These are phyloP conservation scores for Begonia loranthoides DNA, from an alignment of 306 rosid species.

Conservation along the genomic window DNA sequence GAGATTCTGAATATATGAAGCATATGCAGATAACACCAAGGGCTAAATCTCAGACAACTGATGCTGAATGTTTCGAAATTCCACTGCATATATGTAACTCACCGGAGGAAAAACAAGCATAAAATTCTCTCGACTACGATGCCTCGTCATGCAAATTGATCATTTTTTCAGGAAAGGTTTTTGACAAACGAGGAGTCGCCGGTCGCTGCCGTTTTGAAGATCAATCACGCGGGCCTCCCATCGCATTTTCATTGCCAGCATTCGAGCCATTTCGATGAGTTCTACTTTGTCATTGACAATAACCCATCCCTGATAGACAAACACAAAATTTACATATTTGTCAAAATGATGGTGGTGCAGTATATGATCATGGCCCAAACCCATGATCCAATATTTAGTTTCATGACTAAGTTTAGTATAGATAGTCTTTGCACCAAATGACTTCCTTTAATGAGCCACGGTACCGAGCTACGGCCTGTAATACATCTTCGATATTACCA, in stretches of 20 bases:
- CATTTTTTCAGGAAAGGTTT: slow-evolving; percentile 80
- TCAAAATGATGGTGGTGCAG: slow-evolving; percentile 4
- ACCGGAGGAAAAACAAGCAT: no score
- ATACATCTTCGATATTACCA: background rate
- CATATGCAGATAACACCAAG: no score
- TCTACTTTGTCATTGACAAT: slow-evolving; percentile 63
- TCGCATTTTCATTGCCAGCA: slow-evolving; percentile 67
- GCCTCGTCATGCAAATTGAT: slow-evolving; percentile 15
- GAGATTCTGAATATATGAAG: no score
- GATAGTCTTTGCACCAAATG: background rate
- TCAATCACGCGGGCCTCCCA: slow-evolving; percentile 99
- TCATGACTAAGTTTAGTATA: no score
- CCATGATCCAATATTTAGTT: background rate
- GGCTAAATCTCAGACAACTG: no score
- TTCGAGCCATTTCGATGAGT: slow-evolving; percentile 81
- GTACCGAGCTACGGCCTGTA: background rate
- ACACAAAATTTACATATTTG: slow-evolving; percentile 4
- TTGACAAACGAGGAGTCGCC: slow-evolving; percentile 90
- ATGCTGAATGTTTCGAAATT: no score
- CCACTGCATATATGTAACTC: no score
- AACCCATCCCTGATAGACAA: slow-evolving; percentile 70
- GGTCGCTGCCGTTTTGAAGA: slow-evolving; percentile 91
- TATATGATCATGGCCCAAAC: background rate
- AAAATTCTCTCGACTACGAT: no score
- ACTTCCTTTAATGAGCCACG: background rate